A percentile compares a stretch with the other conserved stretches of the same genome.
Conservation (phyloP, 768 basidiomycete species). For the Cyclocybe aegerita region DNA sequence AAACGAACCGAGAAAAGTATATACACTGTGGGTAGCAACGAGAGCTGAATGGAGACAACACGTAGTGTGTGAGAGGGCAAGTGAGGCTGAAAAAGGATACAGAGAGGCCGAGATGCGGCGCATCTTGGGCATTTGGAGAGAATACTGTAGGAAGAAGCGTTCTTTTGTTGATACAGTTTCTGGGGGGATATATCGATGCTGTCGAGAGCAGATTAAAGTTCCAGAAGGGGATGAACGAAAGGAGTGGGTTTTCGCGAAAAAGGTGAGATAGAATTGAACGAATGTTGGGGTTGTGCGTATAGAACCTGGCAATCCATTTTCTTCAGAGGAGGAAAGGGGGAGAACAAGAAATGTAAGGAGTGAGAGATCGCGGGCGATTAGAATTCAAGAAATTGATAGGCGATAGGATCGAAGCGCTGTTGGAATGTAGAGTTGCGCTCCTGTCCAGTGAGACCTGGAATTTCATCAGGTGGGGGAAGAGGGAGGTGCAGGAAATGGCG, state of each 20-base stretch:
- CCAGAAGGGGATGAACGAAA: constrained; percentile 4
- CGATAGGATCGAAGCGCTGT: constrained; percentile 64
- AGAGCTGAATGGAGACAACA: background rate
- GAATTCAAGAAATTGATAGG: constrained; percentile 77
- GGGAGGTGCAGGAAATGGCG: constrained; percentile 84
- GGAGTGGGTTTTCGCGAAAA: constrained; percentile 2
- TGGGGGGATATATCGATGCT: constrained; percentile 24
- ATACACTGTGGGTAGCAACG: constrained; percentile 7
- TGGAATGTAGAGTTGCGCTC: constrained; percentile 58
- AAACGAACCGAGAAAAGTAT: constrained; percentile 1
- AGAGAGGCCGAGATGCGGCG: constrained; percentile 6
- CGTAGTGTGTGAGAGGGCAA: constrained; percentile 2
- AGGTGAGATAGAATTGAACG: constrained; percentile 15
- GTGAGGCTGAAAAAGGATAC: constrained; percentile 7
- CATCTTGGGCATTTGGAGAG: background rate
- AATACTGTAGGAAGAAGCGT: background rate
- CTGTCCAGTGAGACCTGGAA: constrained; percentile 72
- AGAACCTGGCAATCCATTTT: constrained; percentile 4
- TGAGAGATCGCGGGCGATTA: constrained; percentile 32
- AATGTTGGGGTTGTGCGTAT: constrained; percentile 8
- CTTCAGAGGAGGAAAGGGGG: background rate
- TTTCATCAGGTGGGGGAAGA: constrained; percentile 72
- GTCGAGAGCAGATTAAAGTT: constrained; percentile 19
- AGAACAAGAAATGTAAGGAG: constrained; percentile 13
- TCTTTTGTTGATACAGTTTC: constrained; percentile 19